Conservation (phyloP, 1,284 basidiomycete species). For the Boletus sp. region DNA sequence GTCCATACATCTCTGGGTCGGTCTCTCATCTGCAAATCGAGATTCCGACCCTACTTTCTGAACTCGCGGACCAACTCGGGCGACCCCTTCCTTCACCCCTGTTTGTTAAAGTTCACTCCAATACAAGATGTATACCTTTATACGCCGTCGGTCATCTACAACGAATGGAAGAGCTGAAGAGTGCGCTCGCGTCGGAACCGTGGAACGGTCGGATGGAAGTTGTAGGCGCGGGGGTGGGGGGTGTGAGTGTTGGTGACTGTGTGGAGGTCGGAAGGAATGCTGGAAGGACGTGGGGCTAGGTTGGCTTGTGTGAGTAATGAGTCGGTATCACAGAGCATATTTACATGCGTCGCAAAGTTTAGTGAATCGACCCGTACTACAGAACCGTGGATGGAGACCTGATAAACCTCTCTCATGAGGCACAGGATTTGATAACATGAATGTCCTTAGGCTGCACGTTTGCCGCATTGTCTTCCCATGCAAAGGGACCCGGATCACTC, state of each 20-base stretch:
- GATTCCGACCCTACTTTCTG: conserved; percentile 32
- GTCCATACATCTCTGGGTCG: conserved; percentile 45
- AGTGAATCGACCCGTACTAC: conserved; percentile 11
- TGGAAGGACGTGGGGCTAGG: conserved; percentile 42
- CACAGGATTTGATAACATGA: conserved; percentile 19
- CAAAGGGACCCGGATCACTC: conserved; percentile 11
- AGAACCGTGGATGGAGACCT: conserved; percentile 4
- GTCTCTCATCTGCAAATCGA: conserved; percentile 14
- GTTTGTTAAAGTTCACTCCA: conserved; percentile 53
- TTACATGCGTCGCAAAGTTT: conserved; percentile 14
- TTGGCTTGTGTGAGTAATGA: conserved; percentile 21
- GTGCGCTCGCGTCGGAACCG: conserved; percentile 40
- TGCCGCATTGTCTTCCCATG: conserved; percentile 28
- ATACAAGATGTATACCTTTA: conserved; percentile 81
- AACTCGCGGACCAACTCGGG: conserved; percentile 55
- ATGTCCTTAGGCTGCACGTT: conserved; percentile 18
- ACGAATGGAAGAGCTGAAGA: conserved; percentile 64
- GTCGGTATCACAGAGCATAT: conserved; percentile 7
- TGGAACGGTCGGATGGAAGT: conserved; percentile 70
- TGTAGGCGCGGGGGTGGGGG: conserved; percentile 84
- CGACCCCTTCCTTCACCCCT: conserved; percentile 57
- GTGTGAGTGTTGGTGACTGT: conserved; percentile 91
- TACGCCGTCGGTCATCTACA: conserved; percentile 72
- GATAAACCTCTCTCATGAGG: conserved; percentile 13
- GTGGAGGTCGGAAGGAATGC: conserved; percentile 68